phyloP scores from a whole-genome alignment of 192 early-diverging fungal genomes.

The Podila clonocystis region DNA sequence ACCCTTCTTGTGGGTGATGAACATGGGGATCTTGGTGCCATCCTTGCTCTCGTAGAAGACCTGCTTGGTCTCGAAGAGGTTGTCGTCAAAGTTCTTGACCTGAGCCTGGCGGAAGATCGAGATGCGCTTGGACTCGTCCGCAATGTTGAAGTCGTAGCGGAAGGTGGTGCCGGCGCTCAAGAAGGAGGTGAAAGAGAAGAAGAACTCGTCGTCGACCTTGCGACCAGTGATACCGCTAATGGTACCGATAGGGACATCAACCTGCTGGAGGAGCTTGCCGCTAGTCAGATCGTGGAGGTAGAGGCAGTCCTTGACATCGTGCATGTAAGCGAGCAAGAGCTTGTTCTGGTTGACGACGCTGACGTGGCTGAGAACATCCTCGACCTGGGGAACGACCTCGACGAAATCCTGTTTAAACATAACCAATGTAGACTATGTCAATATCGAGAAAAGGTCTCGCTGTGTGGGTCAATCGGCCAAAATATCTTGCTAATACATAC shows the following conservation, averaged over 20 bases:
- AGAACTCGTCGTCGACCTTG: slow-evolving; percentile 60
- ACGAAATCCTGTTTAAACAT: slow-evolving; percentile 55
- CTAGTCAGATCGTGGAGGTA: slow-evolving; percentile 57
- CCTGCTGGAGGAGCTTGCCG: slow-evolving; percentile 48
- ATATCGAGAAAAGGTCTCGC: background rate
- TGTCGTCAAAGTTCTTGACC: slow-evolving; percentile 61
- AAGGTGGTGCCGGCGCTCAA: slow-evolving; percentile 68
- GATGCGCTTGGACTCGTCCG: slow-evolving; percentile 26
- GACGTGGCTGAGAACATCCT: slow-evolving; percentile 56
- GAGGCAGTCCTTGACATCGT: slow-evolving; percentile 67
- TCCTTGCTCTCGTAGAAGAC: slow-evolving; percentile 74
- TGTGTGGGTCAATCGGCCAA: background rate
- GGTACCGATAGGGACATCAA: slow-evolving; percentile 63
- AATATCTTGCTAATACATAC: slow-evolving; percentile 16
- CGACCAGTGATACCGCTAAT: slow-evolving; percentile 46
- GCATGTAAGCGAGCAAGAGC: slow-evolving; percentile 67
- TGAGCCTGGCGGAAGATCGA: slow-evolving; percentile 54
- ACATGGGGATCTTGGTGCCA: slow-evolving; percentile 75
- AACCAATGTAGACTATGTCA: background rate
- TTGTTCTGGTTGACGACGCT: slow-evolving; percentile 63
- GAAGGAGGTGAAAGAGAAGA: slow-evolving; percentile 66
- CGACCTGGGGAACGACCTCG: slow-evolving; percentile 67
- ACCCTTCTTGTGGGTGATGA: slow-evolving; percentile 67
- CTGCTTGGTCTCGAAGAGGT: slow-evolving; percentile 68
- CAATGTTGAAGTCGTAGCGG: slow-evolving; percentile 62